phyloP scores from a whole-genome alignment of 768 basidiomycete genomes.

The Tubosaeta sp. region DNA sequence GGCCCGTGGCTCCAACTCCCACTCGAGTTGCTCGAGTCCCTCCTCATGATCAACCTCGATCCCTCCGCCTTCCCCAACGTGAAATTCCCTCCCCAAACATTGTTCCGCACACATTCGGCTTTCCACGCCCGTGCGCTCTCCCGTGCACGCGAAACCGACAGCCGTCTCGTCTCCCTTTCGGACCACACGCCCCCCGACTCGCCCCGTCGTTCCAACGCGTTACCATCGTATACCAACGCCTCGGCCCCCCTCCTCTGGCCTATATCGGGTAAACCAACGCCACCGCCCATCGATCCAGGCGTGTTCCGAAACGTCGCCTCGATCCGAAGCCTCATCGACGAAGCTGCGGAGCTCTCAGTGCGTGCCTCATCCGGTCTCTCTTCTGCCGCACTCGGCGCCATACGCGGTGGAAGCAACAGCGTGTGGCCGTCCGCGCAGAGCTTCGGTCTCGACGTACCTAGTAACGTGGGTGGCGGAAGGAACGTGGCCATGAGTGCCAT shows the following conservation, averaged over 20 bases:
- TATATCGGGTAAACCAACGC: slow-evolving; percentile 62
- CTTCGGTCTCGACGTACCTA: slow-evolving; percentile 58
- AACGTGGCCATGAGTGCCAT: slow-evolving; percentile 81
- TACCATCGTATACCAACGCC: slow-evolving; percentile 27
- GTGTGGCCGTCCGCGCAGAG: slow-evolving; percentile 64
- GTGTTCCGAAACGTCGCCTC: slow-evolving; percentile 73
- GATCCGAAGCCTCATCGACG: slow-evolving; percentile 82
- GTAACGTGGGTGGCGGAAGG: slow-evolving; percentile 54
- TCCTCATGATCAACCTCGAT: slow-evolving; percentile 74
- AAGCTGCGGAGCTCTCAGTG: slow-evolving; percentile 83
- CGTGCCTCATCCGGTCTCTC: slow-evolving; percentile 84
- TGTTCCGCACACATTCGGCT: slow-evolving; percentile 4
- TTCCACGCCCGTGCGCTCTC: slow-evolving; percentile 18
- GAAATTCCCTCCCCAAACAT: slow-evolving; percentile 39
- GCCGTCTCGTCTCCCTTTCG: slow-evolving; percentile 32
- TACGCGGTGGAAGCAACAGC: slow-evolving; percentile 42
- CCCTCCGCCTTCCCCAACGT: slow-evolving; percentile 54
- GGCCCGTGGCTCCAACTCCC: slow-evolving; percentile 92
- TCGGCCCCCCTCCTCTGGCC: slow-evolving; percentile 45
- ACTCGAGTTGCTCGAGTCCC: slow-evolving; percentile 77
- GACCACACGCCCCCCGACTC: slow-evolving; percentile 46
- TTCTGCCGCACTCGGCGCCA: slow-evolving; percentile 65
- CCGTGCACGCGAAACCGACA: slow-evolving; percentile 37
- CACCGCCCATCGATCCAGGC: slow-evolving; percentile 87
- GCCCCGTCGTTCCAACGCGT: slow-evolving; percentile 35